Base-by-base conservation (phyloP, 805 yeast species). In the Ogataea neopini region DNA sequence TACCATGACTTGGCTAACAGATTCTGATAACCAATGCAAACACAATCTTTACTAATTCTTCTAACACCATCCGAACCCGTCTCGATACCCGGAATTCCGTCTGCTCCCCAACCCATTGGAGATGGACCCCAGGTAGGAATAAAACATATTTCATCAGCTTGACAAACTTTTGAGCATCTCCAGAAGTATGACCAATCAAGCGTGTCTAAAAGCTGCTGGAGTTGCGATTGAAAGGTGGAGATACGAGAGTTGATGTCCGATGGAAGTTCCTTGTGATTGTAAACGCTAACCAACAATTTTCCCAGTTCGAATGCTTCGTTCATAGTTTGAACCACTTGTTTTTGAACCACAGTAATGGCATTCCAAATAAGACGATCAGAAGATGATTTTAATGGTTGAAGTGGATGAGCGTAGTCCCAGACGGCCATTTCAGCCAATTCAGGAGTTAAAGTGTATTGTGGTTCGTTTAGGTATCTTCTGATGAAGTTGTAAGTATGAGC, bases 51-150 rank as follows among this genome's bases (percentile, higher is more conserved):
- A 18, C 48, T 36, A 28, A 69, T 62, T 39, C 72, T 58, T 13
- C 18, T 13, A 2, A 43, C 54, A 0, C 69, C 70, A 32, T 51
- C 43, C 0, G 20, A 47, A 26, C 56, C 70, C 10, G 34, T 29
- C 11, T 55, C 60, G 6, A 63, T 65, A 13, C 67, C 62, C 0
- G 42, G 20, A 23, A n/a, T 13, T 10, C 52, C 53, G n/a, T 49
- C 53, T 17, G 50, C 55, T 1, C 68, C 68, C 74, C 77, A 72
- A 1, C 77, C 76, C 19, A 78, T 37, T 3, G 83, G 83, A 0
- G 75, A 65, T 2, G 84, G 85, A 0, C 75, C 86, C 85, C 85
- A 80, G 0, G 83, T 74, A 1, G 85, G 85, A 13, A 79, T 72
- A 46, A 70, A 79, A 52, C 86, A 81, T 2, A 78, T 57, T 52